Evolutionary conservation across 129 eudicot genomes (phyloP).

Genomic region (Flaveria brownii): DNA sequence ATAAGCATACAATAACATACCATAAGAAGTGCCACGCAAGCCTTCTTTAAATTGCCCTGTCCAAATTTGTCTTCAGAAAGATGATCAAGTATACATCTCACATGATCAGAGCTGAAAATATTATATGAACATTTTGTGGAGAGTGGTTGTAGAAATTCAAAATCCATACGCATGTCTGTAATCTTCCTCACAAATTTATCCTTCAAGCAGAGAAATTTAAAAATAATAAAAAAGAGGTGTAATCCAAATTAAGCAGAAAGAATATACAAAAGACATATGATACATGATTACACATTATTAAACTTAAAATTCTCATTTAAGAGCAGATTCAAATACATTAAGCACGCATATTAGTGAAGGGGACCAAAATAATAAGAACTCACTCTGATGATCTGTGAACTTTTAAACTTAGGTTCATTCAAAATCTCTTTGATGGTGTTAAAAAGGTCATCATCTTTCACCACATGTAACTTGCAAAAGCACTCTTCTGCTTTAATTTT

Average conservation of each 20-base stretch:
- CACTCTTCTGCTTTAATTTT: constrained; percentile 69
- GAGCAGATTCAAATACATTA: background rate
- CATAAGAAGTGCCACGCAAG: constrained; percentile 65
- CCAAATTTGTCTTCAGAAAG: constrained; percentile 42
- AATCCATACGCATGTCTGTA: constrained; percentile 48
- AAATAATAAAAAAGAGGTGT: constrained; percentile 1
- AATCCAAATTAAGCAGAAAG: background rate
- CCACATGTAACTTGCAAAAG: constrained; percentile 53
- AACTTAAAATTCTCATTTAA: background rate
- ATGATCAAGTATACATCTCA: constrained; percentile 59
- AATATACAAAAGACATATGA: background rate
- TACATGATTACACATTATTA: background rate
- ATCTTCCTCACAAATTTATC: constrained; percentile 51
- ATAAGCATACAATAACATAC: constrained; percentile 41
- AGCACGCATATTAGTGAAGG: constrained; percentile 2
- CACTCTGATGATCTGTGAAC: constrained; percentile 50
- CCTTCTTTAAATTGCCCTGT: constrained; percentile 39
- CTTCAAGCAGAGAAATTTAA: constrained; percentile 45
- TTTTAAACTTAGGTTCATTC: constrained; percentile 40
- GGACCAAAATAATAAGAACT: constrained; percentile 26
- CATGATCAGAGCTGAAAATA: constrained; percentile 73
- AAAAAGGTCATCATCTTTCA: constrained; percentile 51
- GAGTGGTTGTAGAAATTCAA: constrained; percentile 61
- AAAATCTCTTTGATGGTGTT: constrained; percentile 47
- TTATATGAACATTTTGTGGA: constrained; percentile 55